A percentile compares a stretch with the other conserved stretches of the same genome.
Conservation (phyloP, 202 grass and related monocot genomes). For the Miscanthus sacchariflorus region DNA sequence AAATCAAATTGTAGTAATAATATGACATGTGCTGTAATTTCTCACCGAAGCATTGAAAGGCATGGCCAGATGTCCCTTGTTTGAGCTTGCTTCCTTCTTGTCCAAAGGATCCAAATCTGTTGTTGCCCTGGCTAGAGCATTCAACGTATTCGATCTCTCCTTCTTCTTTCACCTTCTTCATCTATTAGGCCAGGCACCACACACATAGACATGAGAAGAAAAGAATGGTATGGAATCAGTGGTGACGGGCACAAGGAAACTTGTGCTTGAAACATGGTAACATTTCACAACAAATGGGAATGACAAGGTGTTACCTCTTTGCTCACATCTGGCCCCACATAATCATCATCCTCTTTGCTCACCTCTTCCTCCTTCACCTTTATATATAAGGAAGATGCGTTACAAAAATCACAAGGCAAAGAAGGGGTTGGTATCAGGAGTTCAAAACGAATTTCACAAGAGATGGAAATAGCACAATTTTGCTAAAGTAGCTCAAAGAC, state of each 20-base stretch:
- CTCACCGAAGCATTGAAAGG: conserved; percentile 23
- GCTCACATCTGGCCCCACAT: no score
- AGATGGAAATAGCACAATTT: no score
- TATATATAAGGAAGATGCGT: no score
- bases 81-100: conserved; percentile 1
- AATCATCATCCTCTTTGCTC: no score
- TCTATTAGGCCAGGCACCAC: background rate
- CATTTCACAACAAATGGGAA: background rate
- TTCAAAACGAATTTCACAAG: no score
- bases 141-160: background rate
- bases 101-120: background rate
- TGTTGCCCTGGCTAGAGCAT: background rate
- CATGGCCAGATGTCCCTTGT: background rate
- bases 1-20: background rate
- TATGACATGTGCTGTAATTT: background rate
- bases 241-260: background rate
- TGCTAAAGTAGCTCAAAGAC: no score
- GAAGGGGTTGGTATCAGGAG: no score
- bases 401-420: no score
- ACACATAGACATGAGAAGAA: background rate
- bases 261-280: background rate
- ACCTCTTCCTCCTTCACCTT: no score
- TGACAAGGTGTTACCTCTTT: background rate
- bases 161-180: background rate
- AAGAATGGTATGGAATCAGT: background rate